A percentile compares a stretch with the other conserved stretches of the same genome.
Conservation (phyloP, 305 asterid species). For the Andrographis paniculata region DNA sequence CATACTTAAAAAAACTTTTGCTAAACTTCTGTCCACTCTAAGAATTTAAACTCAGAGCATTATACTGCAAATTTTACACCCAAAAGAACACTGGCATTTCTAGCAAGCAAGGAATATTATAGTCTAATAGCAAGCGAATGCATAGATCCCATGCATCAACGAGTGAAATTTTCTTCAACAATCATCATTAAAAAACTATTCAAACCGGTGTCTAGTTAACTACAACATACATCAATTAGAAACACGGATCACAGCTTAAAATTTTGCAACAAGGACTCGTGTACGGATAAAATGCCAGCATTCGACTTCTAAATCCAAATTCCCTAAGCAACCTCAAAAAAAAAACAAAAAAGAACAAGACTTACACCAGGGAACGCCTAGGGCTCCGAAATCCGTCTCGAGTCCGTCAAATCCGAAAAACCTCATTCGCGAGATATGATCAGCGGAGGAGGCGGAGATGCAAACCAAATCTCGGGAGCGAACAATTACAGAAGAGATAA, state of each 20-base stretch:
- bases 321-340: neutral
- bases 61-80: constrained; percentile 5
- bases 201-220: constrained; percentile 6
- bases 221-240: neutral
- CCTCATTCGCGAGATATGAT: constrained; percentile 66
- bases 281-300: neutral
- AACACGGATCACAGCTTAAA: neutral
- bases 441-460: constrained; percentile 65
- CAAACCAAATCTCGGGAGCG: constrained; percentile 81
- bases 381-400: constrained; percentile 87
- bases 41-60: constrained; percentile 1
- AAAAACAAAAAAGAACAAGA: neutral
- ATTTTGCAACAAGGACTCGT: constrained; percentile 4
- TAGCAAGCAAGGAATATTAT: constrained; percentile 15
- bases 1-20: neutral
- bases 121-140: constrained; percentile 5
- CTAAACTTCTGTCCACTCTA: too few relatives aligned
- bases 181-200: too few relatives aligned
- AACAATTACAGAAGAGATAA: constrained; percentile 33
- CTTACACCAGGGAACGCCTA: constrained; percentile 99
- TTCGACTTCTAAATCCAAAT: neutral
- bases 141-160: constrained; percentile 17
- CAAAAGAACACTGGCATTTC: neutral
- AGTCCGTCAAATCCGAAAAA: constrained; percentile 74
- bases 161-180: neutral